Percentiles rank a stretch among this genome's conserved stretches.
phyloP scores from a whole-genome alignment of 169 alveolate species.

The Plasmodium coatneyi region DNA sequence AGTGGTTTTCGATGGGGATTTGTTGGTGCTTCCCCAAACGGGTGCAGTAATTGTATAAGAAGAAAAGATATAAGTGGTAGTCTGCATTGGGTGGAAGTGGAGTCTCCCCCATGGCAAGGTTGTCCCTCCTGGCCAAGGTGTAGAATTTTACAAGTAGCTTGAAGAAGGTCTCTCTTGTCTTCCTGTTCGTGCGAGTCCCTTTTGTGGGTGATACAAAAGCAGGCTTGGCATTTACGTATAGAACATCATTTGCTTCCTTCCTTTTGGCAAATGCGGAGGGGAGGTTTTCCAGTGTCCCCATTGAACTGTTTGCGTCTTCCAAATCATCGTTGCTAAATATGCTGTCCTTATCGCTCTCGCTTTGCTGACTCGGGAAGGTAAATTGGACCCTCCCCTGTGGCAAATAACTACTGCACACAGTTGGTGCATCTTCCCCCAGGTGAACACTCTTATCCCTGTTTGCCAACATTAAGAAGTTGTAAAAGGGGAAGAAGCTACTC shows the following conservation, averaged over 20 bases:
- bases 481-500: slow-evolving; percentile 13
- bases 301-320: background rate
- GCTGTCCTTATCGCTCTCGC: background rate
- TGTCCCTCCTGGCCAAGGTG: background rate
- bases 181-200: background rate
- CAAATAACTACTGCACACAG: background rate
- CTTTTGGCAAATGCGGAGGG: background rate
- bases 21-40: background rate
- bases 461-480: slow-evolving; percentile 16
- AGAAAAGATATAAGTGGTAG: slow-evolving; percentile 19
- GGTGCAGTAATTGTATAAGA: slow-evolving; percentile 33
- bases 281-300: background rate
- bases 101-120: background rate
- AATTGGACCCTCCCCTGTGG: background rate
- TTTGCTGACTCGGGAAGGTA: background rate
- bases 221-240: slow-evolving; percentile 28
- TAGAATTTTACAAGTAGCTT: background rate
- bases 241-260: slow-evolving; percentile 16
- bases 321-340: background rate
- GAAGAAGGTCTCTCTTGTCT: background rate
- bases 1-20: slow-evolving; percentile 8
- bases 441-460: background rate
- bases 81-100: background rate
- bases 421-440: background rate
- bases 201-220: slow-evolving; percentile 18